phyloP scores from a whole-genome alignment of 2,329 filamentous ascomycete genomes.

The Alternaria sp. region DNA sequence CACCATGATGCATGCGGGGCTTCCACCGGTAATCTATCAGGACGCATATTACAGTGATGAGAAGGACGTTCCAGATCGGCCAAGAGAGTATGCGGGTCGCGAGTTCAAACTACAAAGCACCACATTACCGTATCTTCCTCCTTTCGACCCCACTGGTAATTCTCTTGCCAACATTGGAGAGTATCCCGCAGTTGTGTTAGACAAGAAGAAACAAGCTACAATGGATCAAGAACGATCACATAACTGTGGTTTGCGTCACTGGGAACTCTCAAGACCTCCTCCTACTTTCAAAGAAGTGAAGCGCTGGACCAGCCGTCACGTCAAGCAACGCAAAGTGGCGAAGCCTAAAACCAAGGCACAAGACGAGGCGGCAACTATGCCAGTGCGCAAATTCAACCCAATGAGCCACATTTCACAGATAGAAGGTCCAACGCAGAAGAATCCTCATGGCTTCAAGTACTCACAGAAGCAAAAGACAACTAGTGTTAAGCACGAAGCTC shows the following conservation, averaged over 20 bases:
- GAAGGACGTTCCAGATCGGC: constrained; percentile 77
- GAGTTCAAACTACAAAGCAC: constrained; percentile 81
- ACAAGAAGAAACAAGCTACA: constrained; percentile 60
- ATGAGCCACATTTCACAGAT: constrained; percentile 75
- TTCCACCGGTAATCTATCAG: constrained; percentile 78
- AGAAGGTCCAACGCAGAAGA: constrained; percentile 83
- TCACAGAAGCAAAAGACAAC: constrained; percentile 77
- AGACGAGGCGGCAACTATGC: constrained; percentile 11
- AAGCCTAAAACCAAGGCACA: constrained; percentile 7
- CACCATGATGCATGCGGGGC: constrained; percentile 63
- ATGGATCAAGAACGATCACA: constrained; percentile 60
- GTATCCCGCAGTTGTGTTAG: constrained; percentile 55
- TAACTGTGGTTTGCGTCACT: constrained; percentile 69
- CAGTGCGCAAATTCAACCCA: constrained; percentile 19
- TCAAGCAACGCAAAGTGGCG: constrained; percentile 20
- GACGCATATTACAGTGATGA: constrained; percentile 86
- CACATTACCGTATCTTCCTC: constrained; percentile 78
- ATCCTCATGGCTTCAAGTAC: constrained; percentile 83
- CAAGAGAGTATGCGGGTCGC: constrained; percentile 83
- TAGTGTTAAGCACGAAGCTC: constrained; percentile 80
- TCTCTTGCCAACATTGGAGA: constrained; percentile 64
- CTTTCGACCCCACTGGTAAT: constrained; percentile 71
- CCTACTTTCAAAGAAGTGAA: constrained; percentile 74
- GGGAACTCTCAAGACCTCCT: constrained; percentile 77
- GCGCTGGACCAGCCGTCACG: constrained; percentile 65